phyloP scores from a whole-genome alignment of 305 asterid genomes.

The Rubia balearica region DNA sequence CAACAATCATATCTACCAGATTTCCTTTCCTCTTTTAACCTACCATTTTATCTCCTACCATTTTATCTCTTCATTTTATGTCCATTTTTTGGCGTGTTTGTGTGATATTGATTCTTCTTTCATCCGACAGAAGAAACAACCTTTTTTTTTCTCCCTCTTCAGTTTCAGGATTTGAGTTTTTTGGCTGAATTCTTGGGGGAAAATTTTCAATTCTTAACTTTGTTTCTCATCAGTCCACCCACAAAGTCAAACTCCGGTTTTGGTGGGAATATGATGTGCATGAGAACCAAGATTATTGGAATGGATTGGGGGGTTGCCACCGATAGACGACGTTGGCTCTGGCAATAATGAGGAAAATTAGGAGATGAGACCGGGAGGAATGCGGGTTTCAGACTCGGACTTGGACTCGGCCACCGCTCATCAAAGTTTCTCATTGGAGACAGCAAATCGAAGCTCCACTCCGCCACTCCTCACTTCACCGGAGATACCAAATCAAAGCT shows the following conservation, averaged over 20 bases:
- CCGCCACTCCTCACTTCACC: no score
- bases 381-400: slow-evolving; percentile 74
- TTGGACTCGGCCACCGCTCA: slow-evolving; percentile 15
- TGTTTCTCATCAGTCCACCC: not conserved
- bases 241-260: slow-evolving; percentile 14
- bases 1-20: not conserved
- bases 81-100: not conserved
- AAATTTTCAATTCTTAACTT: not conserved
- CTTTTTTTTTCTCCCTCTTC: not conserved
- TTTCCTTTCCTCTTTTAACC: not conserved
- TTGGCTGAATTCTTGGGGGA: not conserved
- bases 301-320: slow-evolving; percentile 11
- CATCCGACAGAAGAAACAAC: slow-evolving; percentile 6
- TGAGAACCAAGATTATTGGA: slow-evolving; percentile 13
- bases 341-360: slow-evolving; percentile 35
- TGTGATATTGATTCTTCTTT: slow-evolving; percentile 8
- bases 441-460: no score
- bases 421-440: no score
- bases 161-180: not conserved
- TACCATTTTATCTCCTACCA: not conserved
- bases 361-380: slow-evolving; percentile 95
- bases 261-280: slow-evolving; percentile 8
- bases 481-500: no score
- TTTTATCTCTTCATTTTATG: not conserved
- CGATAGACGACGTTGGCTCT: slow-evolving; percentile 16